Evolutionary conservation across 495 filamentous ascomycete genomes (phyloP).

Genomic region (Penicillium waksmanii): DNA sequence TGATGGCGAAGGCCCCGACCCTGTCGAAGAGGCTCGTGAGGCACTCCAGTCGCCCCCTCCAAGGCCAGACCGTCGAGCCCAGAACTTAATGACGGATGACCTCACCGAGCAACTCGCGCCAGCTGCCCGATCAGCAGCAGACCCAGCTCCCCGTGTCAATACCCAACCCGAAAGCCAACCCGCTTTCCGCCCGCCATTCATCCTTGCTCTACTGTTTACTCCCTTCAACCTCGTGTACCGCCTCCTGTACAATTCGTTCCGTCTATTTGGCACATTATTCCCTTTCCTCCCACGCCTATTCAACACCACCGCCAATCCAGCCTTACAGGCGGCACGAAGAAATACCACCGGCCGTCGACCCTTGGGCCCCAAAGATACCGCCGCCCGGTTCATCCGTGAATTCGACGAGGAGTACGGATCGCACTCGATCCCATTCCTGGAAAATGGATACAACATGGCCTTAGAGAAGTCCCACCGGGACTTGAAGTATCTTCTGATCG

Average conservation of each 20-base stretch:
- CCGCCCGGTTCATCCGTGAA: conserved; percentile 83
- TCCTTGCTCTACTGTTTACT: conserved; percentile 76
- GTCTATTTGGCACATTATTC: conserved; percentile 71
- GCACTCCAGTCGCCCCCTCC: conserved; percentile 60
- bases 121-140: conserved; percentile 29
- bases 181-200: conserved; percentile 67
- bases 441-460: conserved; percentile 87
- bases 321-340: conserved; percentile 54
- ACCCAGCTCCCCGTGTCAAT: conserved; percentile 77
- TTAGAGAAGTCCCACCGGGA: conserved; percentile 86
- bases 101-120: conserved; percentile 50
- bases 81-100: conserved; percentile 63
- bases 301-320: conserved; percentile 50
- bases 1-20: conserved; percentile 88
- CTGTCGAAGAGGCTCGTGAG: conserved; percentile 74
- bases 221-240: conserved; percentile 80
- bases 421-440: conserved; percentile 71
- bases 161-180: conserved; percentile 69
- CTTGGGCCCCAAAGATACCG: conserved; percentile 82
- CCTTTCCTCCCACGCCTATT: conserved; percentile 83
- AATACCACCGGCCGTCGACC: conserved; percentile 71
- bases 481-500: conserved; percentile 84
- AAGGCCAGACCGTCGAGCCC: conserved; percentile 55
- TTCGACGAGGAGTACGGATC: conserved; percentile 91
- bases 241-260: conserved; percentile 62